Evolutionary conservation across 2,329 filamentous ascomycete species (phyloP), one percentile per base, ranked within the genome.

Genomic region (Hymenoscyphus fructigenus): DNA sequence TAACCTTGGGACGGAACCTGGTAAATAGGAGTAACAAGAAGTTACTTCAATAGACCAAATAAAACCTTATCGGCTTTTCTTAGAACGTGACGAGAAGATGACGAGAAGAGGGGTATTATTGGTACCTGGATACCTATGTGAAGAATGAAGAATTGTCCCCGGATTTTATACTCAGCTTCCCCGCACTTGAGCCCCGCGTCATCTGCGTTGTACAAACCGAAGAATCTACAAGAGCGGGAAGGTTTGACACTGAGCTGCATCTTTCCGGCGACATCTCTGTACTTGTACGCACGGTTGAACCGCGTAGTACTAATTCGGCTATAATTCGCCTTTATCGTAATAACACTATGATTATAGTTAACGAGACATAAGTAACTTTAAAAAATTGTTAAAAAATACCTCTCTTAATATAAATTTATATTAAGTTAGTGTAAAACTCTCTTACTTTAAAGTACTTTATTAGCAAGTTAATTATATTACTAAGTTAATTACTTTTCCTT

Each of bases 61-160:
- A 26, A 23, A 53, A 53, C 6, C 47, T 53, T 23, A 28, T 26
- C 56, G 57, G 47, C 3, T 53, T 12, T 9, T 23, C 20, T 26
- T 44, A 38, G 20, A 59, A 41, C 34, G 34, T 28, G n/a, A 59
- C 38, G n/a, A 38, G 56, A 50, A 50, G 44, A 50, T 28, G n/a
- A 59, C 38, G n/a, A 41, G 56, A 53, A 53, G 47, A 53, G 47
- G 47, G 47, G 47, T 26, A 53, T 26, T 26, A 53, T 26, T 53
- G 47, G 47, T 53, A 26, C 47, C 47, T 53, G 47, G 47, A 23
- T 26, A 53, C 36, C 36, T 38, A 1, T 14, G 14, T 38, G 12
- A 38, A 17, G 1, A 38, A 38, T 38, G 34, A 36, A 14, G 2
- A 36, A 36, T 4, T 5, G 14, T 38, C 36, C 47, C 47, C 47